These are phyloP conservation scores for Cyclostephanos invisitatus DNA, from an alignment of 108 stramenopile genomes.

Conservation along the genomic window DNA sequence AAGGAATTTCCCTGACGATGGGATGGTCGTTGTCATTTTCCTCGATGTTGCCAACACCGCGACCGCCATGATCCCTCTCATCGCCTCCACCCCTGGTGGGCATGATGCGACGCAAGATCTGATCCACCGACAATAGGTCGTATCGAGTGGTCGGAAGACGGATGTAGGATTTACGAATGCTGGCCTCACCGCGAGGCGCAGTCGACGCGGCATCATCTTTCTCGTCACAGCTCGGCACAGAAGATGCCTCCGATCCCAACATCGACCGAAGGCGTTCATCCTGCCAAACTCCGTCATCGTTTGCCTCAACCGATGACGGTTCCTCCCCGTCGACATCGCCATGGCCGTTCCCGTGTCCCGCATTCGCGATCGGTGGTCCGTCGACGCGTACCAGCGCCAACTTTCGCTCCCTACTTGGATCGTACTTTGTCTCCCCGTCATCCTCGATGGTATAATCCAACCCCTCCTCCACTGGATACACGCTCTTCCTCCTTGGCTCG, in stretches of 20 bases:
- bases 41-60: neutral
- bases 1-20: constrained; percentile 67
- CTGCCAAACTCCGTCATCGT: constrained; percentile 38
- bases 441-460: constrained; percentile 29
- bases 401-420: constrained; percentile 52
- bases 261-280: constrained; percentile 28
- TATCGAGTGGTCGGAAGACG: constrained; percentile 27
- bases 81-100: constrained; percentile 30
- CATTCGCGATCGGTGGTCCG: neutral
- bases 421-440: constrained; percentile 5
- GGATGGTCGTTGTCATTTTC: constrained; percentile 2
- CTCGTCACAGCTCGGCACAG: neutral
- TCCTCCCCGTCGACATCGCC: constrained; percentile 7
- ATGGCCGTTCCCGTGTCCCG: neutral
- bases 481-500: constrained; percentile 64
- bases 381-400: constrained; percentile 45
- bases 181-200: constrained; percentile 15
- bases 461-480: constrained; percentile 49
- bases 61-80: neutral
- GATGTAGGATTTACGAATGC: constrained; percentile 28
- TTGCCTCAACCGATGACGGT: neutral
- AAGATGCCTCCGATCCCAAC: constrained; percentile 19
- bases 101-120: constrained; percentile 71
- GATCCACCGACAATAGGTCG: constrained; percentile 60
- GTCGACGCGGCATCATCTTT: constrained; percentile 4